A percentile compares a stretch with the other conserved stretches of the same genome.
phyloP scores from a whole-genome alignment of 1,139 yeast genomes.

The Protomyces pachydermus region DNA sequence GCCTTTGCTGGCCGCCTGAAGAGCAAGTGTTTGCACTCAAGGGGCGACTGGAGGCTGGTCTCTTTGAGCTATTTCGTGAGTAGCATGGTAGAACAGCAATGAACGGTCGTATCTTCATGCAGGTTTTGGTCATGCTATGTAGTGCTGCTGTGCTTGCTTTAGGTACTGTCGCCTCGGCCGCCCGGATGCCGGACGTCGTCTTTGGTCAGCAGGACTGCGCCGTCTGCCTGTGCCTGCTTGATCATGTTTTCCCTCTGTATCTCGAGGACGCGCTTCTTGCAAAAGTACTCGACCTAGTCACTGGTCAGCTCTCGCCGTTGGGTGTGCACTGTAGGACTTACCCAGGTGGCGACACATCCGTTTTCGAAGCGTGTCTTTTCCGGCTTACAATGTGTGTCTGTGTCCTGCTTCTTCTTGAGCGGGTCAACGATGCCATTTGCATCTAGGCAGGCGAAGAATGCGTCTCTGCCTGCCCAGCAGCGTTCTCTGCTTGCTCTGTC shows the following conservation, averaged over 20 bases:
- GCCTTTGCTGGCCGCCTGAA: slow-evolving; percentile 3
- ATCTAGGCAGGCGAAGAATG: slow-evolving; percentile 21
- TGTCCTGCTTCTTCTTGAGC: slow-evolving; percentile 8
- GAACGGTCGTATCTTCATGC: background rate
- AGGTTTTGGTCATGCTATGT: background rate
- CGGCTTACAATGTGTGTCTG: background rate
- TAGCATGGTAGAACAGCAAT: background rate
- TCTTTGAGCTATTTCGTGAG: background rate
- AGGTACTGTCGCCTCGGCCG: slow-evolving; percentile 17
- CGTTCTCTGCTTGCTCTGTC: slow-evolving; percentile 22
- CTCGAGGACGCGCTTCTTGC: slow-evolving; percentile 27
- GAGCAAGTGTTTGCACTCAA: slow-evolving; percentile 2
- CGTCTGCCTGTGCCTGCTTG: slow-evolving; percentile 20
- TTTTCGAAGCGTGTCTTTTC: slow-evolving; percentile 14
- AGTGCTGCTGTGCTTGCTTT: background rate
- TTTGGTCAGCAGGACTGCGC: slow-evolving; percentile 12
- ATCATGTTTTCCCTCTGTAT: slow-evolving; percentile 25
- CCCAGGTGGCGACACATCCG: slow-evolving; percentile 25
- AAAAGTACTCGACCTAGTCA: slow-evolving; percentile 17
- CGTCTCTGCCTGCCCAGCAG: slow-evolving; percentile 23
- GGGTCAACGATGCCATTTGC: slow-evolving; percentile 19
- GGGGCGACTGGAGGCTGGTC: background rate
- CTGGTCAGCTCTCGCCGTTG: too few species aligned
- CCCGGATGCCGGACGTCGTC: slow-evolving; percentile 26
- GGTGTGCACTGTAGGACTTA: background rate